Percentiles rank a stretch among this genome's conserved stretches.
phyloP scores from a whole-genome alignment of 1,284 basidiomycete species.

The Trametes sp. region DNA sequence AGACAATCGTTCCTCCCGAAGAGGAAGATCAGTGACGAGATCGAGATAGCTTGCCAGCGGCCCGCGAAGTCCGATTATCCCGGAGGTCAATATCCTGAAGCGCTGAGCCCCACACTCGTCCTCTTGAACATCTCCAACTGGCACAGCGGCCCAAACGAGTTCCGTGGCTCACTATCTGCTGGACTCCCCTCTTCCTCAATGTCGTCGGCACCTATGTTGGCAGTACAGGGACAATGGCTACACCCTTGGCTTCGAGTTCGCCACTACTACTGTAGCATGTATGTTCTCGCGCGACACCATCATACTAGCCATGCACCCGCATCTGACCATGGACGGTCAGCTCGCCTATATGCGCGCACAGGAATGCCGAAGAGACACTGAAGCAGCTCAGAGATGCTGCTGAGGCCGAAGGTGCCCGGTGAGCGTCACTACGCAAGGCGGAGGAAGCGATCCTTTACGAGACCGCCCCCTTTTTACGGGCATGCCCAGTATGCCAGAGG shows the following conservation, averaged over 20 bases:
- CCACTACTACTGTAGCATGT: too few relatives aligned
- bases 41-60: too few relatives aligned
- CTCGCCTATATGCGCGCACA: slow-evolving; percentile 70
- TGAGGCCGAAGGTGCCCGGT: slow-evolving; percentile 67
- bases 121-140: slow-evolving; percentile 86
- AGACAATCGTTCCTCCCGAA: too few relatives aligned
- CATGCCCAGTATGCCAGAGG: slow-evolving; percentile 42
- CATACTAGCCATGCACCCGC: slow-evolving; percentile 92
- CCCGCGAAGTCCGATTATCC: too few relatives aligned
- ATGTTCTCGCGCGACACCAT: slow-evolving; percentile 90
- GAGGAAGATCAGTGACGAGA: too few relatives aligned
- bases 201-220: slow-evolving; percentile 80
- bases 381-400: slow-evolving; percentile 56
- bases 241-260: slow-evolving; percentile 84
- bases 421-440: slow-evolving; percentile 60
- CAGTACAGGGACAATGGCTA: slow-evolving; percentile 82
- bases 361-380: slow-evolving; percentile 54
- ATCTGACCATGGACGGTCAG: slow-evolving; percentile 89
- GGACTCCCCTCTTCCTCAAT: slow-evolving; percentile 86
- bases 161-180: slow-evolving; percentile 92
- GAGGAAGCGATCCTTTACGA: slow-evolving; percentile 35
- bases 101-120: too few relatives aligned
- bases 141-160: slow-evolving; percentile 79
- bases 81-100: too few relatives aligned
- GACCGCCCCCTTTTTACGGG: slow-evolving; percentile 31